These are phyloP conservation scores for Porodaedalea pini DNA, from an alignment of 1,284 basidiomycete species.

Conservation along the genomic window DNA sequence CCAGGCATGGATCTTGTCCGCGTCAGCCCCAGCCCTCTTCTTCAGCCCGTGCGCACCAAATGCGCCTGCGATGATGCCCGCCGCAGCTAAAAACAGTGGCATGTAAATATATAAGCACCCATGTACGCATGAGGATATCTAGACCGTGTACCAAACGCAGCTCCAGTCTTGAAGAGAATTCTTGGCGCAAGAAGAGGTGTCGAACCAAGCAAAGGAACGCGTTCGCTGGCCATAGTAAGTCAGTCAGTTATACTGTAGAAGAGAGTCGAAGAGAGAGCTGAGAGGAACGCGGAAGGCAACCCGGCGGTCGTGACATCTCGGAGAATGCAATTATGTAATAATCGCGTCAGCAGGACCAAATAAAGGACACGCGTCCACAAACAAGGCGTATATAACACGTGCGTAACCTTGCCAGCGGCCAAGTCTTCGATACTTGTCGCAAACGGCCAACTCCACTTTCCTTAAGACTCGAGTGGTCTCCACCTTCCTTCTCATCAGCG, in stretches of 20 bases:
- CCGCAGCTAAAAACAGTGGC: conserved; percentile 39
- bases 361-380: background rate
- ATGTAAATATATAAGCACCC: no score
- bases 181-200: background rate
- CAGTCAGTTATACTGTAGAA: background rate
- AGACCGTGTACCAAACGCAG: conserved; percentile 16
- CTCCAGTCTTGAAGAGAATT: conserved; percentile 10
- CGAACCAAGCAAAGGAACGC: conserved; percentile 7
- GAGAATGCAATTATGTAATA: background rate
- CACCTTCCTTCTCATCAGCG: no score
- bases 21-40: conserved; percentile 43
- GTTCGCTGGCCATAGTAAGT: conserved; percentile 9
- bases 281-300: background rate
- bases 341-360: background rate
- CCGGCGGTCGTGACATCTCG: background rate
- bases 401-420: no score
- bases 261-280: no score
- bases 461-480: no score
- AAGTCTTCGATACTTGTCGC: no score
- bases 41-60: conserved; percentile 69
- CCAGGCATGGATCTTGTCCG: conserved; percentile 57
- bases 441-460: no score
- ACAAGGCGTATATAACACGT: no score
- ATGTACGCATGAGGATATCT: no score
- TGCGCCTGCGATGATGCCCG: conserved; percentile 62